Conservation (phyloP, 352 stramenopile species). For the Phytophthora sp. region DNA sequence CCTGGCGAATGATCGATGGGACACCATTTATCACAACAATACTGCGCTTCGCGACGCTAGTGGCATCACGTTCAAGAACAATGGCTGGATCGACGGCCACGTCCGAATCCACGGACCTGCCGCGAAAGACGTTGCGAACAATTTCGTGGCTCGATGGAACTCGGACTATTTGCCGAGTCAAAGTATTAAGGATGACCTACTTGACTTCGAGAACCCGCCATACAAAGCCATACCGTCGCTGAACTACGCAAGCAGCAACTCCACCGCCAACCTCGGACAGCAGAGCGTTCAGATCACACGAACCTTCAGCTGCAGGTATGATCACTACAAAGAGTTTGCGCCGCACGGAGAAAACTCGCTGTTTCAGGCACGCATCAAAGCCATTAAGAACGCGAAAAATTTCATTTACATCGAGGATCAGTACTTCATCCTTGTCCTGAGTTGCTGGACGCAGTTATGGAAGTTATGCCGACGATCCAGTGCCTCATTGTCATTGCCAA, state of each 20-base stretch:
- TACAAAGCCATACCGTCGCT: slow-evolving; percentile 37
- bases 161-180: slow-evolving; percentile 32
- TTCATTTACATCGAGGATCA: slow-evolving; percentile 35
- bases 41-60: slow-evolving; percentile 34
- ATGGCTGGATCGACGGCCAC: slow-evolving; percentile 66
- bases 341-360: slow-evolving; percentile 24
- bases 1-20: slow-evolving; percentile 62
- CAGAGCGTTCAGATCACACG: slow-evolving; percentile 29
- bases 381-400: slow-evolving; percentile 32
- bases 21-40: slow-evolving; percentile 61
- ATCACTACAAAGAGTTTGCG: slow-evolving; percentile 27
- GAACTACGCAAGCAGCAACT: slow-evolving; percentile 43
- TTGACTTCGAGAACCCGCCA: slow-evolving; percentile 50
- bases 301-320: slow-evolving; percentile 30
- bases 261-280: slow-evolving; percentile 23
- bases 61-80: slow-evolving; percentile 41
- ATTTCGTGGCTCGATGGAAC: slow-evolving; percentile 68
- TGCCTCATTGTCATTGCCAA: slow-evolving; percentile 53
- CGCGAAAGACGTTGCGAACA: slow-evolving; percentile 52
- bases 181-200: slow-evolving; percentile 31
- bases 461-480: slow-evolving; percentile 52
- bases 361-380: slow-evolving; percentile 27
- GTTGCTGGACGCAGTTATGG: slow-evolving; percentile 33
- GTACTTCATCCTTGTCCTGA: slow-evolving; percentile 31
- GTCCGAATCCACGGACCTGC: slow-evolving; percentile 54